Evolutionary conservation across 345 rosid species (phyloP).

Genomic region (Eucalyptus regnans): DNA sequence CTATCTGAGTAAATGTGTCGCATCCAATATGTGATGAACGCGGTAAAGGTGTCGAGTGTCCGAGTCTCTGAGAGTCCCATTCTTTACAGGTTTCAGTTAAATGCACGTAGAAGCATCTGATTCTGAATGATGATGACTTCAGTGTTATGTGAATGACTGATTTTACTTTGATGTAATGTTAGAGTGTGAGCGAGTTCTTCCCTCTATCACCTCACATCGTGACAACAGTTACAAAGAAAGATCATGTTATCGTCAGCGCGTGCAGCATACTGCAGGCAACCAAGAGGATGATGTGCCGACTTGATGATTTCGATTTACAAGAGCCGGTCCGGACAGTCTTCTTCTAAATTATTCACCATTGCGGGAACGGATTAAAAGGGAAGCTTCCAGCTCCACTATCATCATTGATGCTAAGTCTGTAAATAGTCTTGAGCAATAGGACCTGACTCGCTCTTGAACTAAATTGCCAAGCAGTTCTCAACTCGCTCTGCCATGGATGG

Average conservation of each 20-base stretch:
- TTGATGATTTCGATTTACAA: neutral
- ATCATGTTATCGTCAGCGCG: neutral
- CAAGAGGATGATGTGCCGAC: neutral
- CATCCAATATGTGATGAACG: neutral
- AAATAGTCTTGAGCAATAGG: neutral
- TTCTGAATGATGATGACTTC: neutral
- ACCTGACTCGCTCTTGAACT: neutral
- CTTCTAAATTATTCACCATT: neutral
- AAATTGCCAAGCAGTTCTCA: neutral
- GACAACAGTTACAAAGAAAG: neutral
- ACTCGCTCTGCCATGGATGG: neutral
- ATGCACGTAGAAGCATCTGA: neutral
- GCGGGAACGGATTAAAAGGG: neutral
- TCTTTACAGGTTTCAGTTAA: neutral
- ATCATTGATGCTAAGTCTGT: neutral
- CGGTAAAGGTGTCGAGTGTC: neutral
- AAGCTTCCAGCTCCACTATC: neutral
- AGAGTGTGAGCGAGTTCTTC: neutral
- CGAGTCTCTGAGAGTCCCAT: neutral
- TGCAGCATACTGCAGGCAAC: neutral
- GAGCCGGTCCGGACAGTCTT: neutral
- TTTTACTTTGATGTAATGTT: neutral
- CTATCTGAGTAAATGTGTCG: slow-evolving; percentile 19
- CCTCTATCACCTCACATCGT: neutral
- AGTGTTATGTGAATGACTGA: neutral